Evolutionary conservation across 2,329 filamentous ascomycete genomes (phyloP).

Genomic region (Ophiostoma ips): DNA sequence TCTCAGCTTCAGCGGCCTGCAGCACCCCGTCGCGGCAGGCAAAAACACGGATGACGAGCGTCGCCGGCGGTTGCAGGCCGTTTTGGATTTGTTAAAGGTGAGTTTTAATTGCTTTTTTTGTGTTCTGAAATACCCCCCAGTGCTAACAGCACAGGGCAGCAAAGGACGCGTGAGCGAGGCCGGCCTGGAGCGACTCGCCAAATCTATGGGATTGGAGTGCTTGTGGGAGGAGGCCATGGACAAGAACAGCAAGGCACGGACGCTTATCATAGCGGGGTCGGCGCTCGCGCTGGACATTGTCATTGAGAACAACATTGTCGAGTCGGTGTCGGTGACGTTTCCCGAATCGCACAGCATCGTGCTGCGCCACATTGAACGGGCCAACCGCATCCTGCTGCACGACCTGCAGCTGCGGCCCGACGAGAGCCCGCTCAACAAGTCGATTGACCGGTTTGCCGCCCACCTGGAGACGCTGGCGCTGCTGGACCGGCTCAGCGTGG

Average conservation of each 20-base stretch:
- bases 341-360: slow-evolving; percentile 45
- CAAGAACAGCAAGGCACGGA: slow-evolving; percentile 32
- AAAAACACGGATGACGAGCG: slow-evolving; percentile 34
- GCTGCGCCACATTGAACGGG: slow-evolving; percentile 44
- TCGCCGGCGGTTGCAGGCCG: slow-evolving; percentile 37
- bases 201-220: slow-evolving; percentile 50
- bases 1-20: slow-evolving; percentile 32
- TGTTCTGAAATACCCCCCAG: not conserved
- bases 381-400: slow-evolving; percentile 49
- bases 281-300: slow-evolving; percentile 48
- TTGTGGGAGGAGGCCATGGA: slow-evolving; percentile 42
- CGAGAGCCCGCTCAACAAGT: slow-evolving; percentile 55
- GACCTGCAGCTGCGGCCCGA: slow-evolving; percentile 47
- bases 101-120: not conserved
- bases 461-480: slow-evolving; percentile 58
- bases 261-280: slow-evolving; percentile 47
- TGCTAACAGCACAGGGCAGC: slow-evolving; percentile 19
- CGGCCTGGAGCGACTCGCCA: slow-evolving; percentile 57
- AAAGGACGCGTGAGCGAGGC: slow-evolving; percentile 59
- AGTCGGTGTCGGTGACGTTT: slow-evolving; percentile 48
- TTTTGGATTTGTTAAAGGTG: slow-evolving; percentile 37
- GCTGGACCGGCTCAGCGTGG: slow-evolving; percentile 57
- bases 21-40: slow-evolving; percentile 19
- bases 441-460: slow-evolving; percentile 52
- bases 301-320: slow-evolving; percentile 46